Evolutionary conservation across 139 green algal species (phyloP).

Genomic region (Chlamydomonas sp.): DNA sequence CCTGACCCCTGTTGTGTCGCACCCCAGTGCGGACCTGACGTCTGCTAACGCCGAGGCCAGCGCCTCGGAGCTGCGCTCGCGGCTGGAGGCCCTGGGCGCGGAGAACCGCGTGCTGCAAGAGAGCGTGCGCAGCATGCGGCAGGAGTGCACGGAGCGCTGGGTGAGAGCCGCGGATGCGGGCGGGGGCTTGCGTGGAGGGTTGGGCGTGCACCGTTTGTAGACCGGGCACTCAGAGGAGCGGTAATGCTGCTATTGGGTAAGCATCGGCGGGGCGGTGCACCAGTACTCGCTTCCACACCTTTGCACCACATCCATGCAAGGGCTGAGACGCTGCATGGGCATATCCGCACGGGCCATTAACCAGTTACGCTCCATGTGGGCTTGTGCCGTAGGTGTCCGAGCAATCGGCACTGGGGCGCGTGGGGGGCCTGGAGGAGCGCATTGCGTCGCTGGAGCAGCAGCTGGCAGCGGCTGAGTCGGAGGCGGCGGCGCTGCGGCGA

Average conservation of each 20-base stretch:
- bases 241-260: neutral
- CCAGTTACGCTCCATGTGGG: too few relatives aligned
- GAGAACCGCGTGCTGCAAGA: slow-evolving; percentile 55
- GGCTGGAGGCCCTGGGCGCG: slow-evolving; percentile 42
- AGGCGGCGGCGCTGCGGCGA: slow-evolving; percentile 21
- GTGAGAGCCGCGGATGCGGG: slow-evolving; percentile 31
- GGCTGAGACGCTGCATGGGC: neutral
- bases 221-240: neutral
- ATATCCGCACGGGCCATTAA: too few relatives aligned
- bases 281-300: too few relatives aligned
- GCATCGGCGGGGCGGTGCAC: too few relatives aligned
- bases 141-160: slow-evolving; percentile 68
- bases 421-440: slow-evolving; percentile 35
- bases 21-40: neutral
- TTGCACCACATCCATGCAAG: too few relatives aligned
- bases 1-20: neutral
- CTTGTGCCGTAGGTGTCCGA: slow-evolving; percentile 44
- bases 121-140: slow-evolving; percentile 52
- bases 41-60: slow-evolving; percentile 21
- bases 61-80: slow-evolving; percentile 9
- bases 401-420: slow-evolving; percentile 40
- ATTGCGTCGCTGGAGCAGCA: slow-evolving; percentile 21
- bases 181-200: too few relatives aligned
- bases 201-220: too few relatives aligned
- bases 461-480: slow-evolving; percentile 1